These are phyloP conservation scores for Yarrowia alimentaria DNA, from an alignment of 805 yeast species.

Conservation along the genomic window DNA sequence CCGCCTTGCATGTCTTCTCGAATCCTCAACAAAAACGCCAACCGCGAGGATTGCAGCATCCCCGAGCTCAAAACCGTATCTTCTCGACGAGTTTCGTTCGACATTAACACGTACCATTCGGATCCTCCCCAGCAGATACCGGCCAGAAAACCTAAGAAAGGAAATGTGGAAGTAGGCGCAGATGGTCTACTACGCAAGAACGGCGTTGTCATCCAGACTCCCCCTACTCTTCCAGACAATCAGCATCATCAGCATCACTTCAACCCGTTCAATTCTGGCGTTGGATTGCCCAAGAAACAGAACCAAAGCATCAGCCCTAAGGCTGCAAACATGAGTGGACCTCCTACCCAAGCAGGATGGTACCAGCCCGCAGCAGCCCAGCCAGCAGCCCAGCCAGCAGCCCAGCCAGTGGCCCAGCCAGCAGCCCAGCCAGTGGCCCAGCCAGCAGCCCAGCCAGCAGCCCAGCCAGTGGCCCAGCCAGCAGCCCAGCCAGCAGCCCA, in stretches of 20 bases:
- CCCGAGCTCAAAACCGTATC: conserved; percentile 32
- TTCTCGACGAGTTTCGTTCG: conserved; percentile 70
- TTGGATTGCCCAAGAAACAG: neutral
- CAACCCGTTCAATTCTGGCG: conserved; percentile 25
- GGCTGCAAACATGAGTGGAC: neutral
- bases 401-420: no score
- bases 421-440: no score
- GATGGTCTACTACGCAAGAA: conserved; percentile 34
- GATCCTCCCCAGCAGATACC: conserved; percentile 97
- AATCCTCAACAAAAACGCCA: conserved; percentile 11
- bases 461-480: no score
- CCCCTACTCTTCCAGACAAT: neutral
- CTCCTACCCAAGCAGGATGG: no score
- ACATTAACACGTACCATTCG: conserved; percentile 63
- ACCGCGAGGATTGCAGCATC: neutral
- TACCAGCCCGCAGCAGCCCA: no score
- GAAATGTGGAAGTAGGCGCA: conserved; percentile 54
- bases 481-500: no score
- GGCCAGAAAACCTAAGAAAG: conserved; percentile 73
- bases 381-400: no score
- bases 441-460: no score
- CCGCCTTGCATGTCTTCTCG: neutral
- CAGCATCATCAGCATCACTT: conserved; percentile 4
- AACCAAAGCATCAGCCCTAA: neutral
- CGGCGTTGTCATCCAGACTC: conserved; percentile 5